phyloP scores from a whole-genome alignment of 148 eudicot genomes.

The Pouteria glomerata region DNA sequence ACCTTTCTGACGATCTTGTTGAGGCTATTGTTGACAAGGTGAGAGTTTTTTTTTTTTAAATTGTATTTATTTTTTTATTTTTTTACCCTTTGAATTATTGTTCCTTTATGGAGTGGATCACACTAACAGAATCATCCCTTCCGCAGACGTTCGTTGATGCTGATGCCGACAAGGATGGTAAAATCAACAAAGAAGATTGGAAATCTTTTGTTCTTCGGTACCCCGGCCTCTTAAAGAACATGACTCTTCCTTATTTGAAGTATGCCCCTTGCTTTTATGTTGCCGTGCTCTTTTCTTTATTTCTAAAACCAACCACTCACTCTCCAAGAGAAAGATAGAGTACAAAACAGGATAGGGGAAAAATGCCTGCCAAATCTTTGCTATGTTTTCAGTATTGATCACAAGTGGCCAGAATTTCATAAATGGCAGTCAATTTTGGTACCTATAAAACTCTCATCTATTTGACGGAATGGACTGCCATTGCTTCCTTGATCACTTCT shows the following conservation, averaged over 20 bases:
- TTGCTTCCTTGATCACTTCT: not conserved
- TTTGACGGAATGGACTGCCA: not conserved
- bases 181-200: slow-evolving; percentile 77
- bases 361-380: too few species aligned
- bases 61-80: too few species aligned
- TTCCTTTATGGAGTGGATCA: not conserved
- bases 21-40: slow-evolving; percentile 83
- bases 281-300: not conserved
- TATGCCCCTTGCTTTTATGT: slow-evolving; percentile 25
- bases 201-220: slow-evolving; percentile 53
- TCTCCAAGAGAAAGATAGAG: too few species aligned
- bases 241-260: slow-evolving; percentile 92
- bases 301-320: too few species aligned
- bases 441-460: too few species aligned
- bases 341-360: too few species aligned
- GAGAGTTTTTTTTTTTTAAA: not conserved
- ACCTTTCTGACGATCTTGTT: slow-evolving; percentile 68
- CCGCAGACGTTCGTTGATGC: slow-evolving; percentile 85
- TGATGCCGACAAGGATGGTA: slow-evolving; percentile 77
- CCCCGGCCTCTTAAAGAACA: slow-evolving; percentile 74
- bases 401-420: too few species aligned
- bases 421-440: too few species aligned
- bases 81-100: not conserved
- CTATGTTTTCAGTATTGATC: too few species aligned
- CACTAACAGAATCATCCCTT: not conserved